phyloP scores from a whole-genome alignment of 768 basidiomycete species.

The Strobilomyces confusus region DNA sequence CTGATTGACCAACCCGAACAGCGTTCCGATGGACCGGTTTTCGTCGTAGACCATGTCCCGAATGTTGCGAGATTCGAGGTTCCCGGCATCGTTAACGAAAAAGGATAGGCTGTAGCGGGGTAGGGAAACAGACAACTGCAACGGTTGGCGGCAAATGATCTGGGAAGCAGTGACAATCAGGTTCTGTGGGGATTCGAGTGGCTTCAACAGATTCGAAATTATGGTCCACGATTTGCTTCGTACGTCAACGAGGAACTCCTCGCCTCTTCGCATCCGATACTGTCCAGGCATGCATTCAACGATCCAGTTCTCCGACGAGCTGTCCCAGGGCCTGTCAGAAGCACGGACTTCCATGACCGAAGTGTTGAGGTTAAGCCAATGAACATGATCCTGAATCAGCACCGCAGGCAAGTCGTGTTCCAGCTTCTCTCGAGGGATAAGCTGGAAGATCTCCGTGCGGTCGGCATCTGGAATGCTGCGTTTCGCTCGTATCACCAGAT shows the following conservation, averaged over 20 bases:
- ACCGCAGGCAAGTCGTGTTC: conserved; percentile 17
- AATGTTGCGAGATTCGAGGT: not conserved
- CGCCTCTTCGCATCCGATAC: not conserved
- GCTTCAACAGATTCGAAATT: not conserved
- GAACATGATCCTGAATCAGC: not conserved
- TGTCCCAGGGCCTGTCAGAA: not conserved
- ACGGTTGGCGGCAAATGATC: no score
- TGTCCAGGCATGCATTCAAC: not conserved
- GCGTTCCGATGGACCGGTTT: not conserved
- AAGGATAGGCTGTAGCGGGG: not conserved
- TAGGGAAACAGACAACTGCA: not conserved
- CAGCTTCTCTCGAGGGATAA: conserved; percentile 17
- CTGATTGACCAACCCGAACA: not conserved
- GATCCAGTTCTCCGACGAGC: not conserved
- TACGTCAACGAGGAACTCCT: not conserved
- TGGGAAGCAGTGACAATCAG: not conserved
- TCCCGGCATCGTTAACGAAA: not conserved
- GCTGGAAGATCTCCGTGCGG: conserved; percentile 4
- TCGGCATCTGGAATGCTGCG: no score
- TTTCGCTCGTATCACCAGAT: conserved; percentile 11
- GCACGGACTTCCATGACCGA: not conserved
- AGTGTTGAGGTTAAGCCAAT: not conserved
- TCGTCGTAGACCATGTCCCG: not conserved
- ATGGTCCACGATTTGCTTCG: not conserved
- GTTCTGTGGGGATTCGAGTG: not conserved